Conservation (phyloP, 345 rosid genomes). For the Eucalyptus melliodora region DNA sequence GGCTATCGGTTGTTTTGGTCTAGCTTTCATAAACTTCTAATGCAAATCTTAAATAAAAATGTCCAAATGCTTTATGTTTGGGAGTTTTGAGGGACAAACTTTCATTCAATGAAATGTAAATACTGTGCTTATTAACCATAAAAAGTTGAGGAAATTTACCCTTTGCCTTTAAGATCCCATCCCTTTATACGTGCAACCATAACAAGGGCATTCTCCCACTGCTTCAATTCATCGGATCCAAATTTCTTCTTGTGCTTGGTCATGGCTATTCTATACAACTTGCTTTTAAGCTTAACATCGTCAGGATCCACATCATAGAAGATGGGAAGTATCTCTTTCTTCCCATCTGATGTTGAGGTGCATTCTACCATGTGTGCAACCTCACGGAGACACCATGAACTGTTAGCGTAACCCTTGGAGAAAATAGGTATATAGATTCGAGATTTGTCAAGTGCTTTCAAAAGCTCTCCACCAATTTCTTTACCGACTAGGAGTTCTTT, state of each 20-base stretch:
- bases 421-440: background rate
- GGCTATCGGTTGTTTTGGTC: background rate
- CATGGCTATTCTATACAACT: too few relatives aligned
- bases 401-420: background rate
- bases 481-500: background rate
- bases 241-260: background rate
- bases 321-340: background rate
- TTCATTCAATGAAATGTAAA: background rate
- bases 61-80: background rate
- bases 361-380: background rate
- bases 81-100: background rate
- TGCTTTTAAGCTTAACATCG: background rate
- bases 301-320: background rate
- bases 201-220: background rate
- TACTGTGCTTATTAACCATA: background rate
- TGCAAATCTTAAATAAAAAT: background rate
- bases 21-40: background rate
- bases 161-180: background rate
- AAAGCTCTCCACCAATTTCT: background rate
- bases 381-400: background rate
- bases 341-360: background rate
- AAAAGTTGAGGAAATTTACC: background rate
- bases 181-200: background rate
- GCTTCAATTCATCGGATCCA: background rate
- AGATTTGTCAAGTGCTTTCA: background rate